Percentiles rank a stretch among this genome's conserved stretches.
These are phyloP conservation scores for Pyrus hybrid DNA, from an alignment of 331 rosid species.

Conservation along the genomic window DNA sequence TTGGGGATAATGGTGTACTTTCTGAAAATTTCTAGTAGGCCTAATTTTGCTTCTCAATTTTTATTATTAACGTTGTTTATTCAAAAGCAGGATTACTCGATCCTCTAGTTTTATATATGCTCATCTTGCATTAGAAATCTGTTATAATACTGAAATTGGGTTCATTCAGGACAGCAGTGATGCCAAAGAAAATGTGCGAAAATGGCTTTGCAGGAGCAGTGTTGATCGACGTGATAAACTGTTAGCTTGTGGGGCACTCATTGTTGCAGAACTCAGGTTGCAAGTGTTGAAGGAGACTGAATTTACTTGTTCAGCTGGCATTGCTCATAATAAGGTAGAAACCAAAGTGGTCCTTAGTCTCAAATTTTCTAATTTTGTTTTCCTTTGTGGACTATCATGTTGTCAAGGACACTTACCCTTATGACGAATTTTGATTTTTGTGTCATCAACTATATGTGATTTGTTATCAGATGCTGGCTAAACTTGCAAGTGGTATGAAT, in stretches of 20 bases:
- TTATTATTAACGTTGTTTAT: too few species aligned
- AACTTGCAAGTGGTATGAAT: slow-evolving; percentile 91
- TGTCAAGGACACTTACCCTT: not conserved
- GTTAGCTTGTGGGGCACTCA: slow-evolving; percentile 86
- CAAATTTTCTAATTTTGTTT: not conserved
- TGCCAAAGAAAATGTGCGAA: slow-evolving; percentile 50
- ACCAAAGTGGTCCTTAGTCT: not conserved
- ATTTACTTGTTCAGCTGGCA: slow-evolving; percentile 95
- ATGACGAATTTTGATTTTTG: not conserved
- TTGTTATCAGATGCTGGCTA: slow-evolving; percentile 80
- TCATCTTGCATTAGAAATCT: not conserved
- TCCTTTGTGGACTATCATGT: not conserved
- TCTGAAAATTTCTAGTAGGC: not conserved
- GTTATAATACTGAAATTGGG: slow-evolving; percentile 16
- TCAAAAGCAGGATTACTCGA: too few species aligned
- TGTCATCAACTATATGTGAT: not conserved
- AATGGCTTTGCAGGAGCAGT: slow-evolving; percentile 58
- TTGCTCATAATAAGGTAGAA: slow-evolving; percentile 92
- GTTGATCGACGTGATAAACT: slow-evolving; percentile 75
- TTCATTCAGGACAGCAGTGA: slow-evolving; percentile 53
- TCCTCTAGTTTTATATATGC: not conserved
- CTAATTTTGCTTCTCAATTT: too few species aligned
- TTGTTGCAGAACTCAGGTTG: slow-evolving; percentile 86
- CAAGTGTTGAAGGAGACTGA: slow-evolving; percentile 83
- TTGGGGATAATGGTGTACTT: not conserved